Percentiles rank a stretch among this genome's conserved stretches.
Conservation (phyloP, 2,329 filamentous ascomycete genomes). For the Teratosphaeria destructans region DNA sequence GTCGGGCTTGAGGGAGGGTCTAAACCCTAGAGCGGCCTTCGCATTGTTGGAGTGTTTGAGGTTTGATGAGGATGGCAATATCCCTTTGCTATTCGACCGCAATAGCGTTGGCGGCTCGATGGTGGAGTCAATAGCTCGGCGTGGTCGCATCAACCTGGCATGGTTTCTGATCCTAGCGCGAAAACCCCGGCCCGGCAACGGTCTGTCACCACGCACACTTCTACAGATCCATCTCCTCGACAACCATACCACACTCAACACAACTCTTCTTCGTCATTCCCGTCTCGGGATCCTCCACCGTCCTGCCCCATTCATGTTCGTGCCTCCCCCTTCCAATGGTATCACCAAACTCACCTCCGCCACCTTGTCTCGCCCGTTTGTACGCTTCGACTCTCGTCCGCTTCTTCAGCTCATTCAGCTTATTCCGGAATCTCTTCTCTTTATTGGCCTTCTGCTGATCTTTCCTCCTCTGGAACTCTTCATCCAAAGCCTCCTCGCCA, state of each 20-base stretch:
- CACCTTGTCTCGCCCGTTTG: slow-evolving; percentile 54
- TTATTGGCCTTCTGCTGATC: slow-evolving; percentile 73
- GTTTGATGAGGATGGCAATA: no score
- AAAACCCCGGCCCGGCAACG: no score
- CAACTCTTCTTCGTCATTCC: slow-evolving; percentile 72
- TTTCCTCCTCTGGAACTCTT: slow-evolving; percentile 73
- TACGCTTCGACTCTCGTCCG: slow-evolving; percentile 87
- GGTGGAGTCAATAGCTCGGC: no score
- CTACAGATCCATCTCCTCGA: slow-evolving; percentile 48
- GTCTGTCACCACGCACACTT: no score
- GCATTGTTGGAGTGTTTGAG: no score
- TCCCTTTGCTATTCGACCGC: no score
- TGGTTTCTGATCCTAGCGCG: no score
- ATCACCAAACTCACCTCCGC: slow-evolving; percentile 60
- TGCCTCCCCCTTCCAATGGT: slow-evolving; percentile 59
- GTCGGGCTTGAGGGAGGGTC: no score
- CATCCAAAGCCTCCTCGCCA: slow-evolving; percentile 71
- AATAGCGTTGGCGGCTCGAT: no score
- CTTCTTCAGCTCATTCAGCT: slow-evolving; percentile 83
- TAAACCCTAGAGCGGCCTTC: no score
- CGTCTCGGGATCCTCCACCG: slow-evolving; percentile 48
- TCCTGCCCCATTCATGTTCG: slow-evolving; percentile 73
- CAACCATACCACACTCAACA: slow-evolving; percentile 56
- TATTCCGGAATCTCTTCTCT: slow-evolving; percentile 83
- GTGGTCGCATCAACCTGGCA: no score